These are phyloP conservation scores for Taphrina wiesneri DNA, from an alignment of 1,139 yeast species.

Conservation along the genomic window DNA sequence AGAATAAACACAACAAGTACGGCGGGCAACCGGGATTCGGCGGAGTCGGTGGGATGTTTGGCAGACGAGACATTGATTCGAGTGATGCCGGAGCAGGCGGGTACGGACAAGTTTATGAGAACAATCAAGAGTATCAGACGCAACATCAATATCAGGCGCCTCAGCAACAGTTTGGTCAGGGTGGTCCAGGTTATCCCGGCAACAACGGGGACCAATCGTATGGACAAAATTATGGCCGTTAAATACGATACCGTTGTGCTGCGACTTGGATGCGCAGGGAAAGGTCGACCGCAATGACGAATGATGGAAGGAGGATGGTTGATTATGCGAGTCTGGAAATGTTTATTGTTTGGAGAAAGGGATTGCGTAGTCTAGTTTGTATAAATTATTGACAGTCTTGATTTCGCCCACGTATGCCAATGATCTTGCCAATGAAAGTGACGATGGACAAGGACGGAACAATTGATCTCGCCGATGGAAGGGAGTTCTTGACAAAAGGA, in stretches of 20 bases:
- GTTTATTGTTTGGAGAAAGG: no score
- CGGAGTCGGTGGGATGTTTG: slow-evolving; percentile 3
- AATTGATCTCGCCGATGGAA: no score
- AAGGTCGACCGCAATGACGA: not conserved
- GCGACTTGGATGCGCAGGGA: no score
- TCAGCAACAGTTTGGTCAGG: not conserved
- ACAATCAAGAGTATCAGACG: not conserved
- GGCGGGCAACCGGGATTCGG: not conserved
- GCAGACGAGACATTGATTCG: slow-evolving; percentile 5
- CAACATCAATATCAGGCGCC: not conserved
- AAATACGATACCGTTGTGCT: no score
- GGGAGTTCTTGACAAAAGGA: no score
- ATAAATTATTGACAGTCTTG: no score
- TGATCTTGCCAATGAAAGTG: no score
- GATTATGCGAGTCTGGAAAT: no score
- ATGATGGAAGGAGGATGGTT: not conserved
- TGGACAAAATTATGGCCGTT: slow-evolving; percentile 13
- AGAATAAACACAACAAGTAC: not conserved
- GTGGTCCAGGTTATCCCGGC: not conserved
- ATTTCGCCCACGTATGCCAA: no score
- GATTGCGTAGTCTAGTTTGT: no score
- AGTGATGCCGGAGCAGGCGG: not conserved
- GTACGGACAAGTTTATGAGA: not conserved
- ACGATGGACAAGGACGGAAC: no score
- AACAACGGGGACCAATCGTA: slow-evolving; percentile 9